Base-by-base conservation (phyloP, 2,329 filamentous ascomycete genomes). In the Aspergillus fumigatus region DNA sequence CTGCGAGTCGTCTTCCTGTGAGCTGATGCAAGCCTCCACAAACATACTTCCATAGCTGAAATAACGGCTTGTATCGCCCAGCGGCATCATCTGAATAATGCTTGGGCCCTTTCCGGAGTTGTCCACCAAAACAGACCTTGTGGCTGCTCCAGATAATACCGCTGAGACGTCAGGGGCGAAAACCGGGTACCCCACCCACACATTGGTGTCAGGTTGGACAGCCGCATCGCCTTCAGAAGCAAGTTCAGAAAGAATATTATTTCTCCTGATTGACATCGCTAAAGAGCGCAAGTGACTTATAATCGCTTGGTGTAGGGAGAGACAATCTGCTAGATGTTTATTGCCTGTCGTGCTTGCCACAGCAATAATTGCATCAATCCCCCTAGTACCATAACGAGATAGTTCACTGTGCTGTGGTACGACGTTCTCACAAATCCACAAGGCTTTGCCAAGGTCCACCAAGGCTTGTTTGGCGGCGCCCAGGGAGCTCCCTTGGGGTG, bases 11-110 rank as follows among this genome's bases (percentile, higher is more conserved):
- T 89, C 89, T 9, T 84, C 82, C 55, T 54, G 64, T 19, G 92
- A 91, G 74, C 88, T 88, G 41, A 96, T 75, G 50, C 84, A 89
- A 2, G 85, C 87, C 48, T 91, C 86, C 3, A 88, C 89, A 65
- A 86, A 85, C 69, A 93, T 86, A 54, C 89, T 85, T 49, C 88
- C 89, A 65, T 92, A 96, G 71, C 85, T 89, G 70, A 95, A 96
- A 55, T 84, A 82, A 8, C 86, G 82, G 43, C 79, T 73, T 0
- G 85, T 89, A 67, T 97, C 92, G n/a, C 85, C 84, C 2, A 96
- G 73, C 0, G 91, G 90, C 61, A 96, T 82, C 11, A 85, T 82
- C 55, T 90, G 86, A 1, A 88, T 78, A 1, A 90, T 79, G 52
- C 80, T 77, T 48, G 66, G 63, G 48, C 66, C 65, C 82, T 77